Percentiles rank a stretch among this genome's conserved stretches.
Evolutionary conservation across 148 eudicot genomes (phyloP).

Genomic region (Spergularia marina): DNA sequence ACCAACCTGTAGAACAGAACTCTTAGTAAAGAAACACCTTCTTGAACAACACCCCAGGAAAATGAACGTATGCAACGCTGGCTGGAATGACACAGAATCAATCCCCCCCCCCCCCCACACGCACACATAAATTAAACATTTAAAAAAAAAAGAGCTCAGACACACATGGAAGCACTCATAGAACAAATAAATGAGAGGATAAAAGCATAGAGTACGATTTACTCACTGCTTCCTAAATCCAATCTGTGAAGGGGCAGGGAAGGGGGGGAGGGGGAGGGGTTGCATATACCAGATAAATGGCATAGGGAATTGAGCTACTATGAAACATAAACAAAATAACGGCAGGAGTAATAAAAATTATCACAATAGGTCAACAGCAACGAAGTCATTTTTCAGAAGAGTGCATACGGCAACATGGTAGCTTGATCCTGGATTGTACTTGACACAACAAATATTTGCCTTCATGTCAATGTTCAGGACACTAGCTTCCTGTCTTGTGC

Average conservation of each 20-base stretch:
- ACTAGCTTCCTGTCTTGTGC: slow-evolving; percentile 74
- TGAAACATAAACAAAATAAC: background rate
- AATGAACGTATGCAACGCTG: background rate
- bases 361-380: background rate
- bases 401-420: slow-evolving; percentile 55
- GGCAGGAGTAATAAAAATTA: background rate
- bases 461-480: slow-evolving; percentile 74
- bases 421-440: slow-evolving; percentile 77
- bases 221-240: too few species aligned
- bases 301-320: background rate
- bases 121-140: too few species aligned
- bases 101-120: background rate
- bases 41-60: background rate
- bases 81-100: background rate
- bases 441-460: slow-evolving; percentile 78
- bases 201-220: too few species aligned
- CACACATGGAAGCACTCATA: background rate
- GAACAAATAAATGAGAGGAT: background rate
- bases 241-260: too few species aligned
- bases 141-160: background rate
- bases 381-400: slow-evolving; percentile 5
- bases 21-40: background rate
- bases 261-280: too few species aligned
- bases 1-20: slow-evolving; percentile 58
- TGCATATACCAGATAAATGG: background rate